phyloP scores from a whole-genome alignment of 805 yeast species.

The Saccharomycopsis oosterbeekiorum region DNA sequence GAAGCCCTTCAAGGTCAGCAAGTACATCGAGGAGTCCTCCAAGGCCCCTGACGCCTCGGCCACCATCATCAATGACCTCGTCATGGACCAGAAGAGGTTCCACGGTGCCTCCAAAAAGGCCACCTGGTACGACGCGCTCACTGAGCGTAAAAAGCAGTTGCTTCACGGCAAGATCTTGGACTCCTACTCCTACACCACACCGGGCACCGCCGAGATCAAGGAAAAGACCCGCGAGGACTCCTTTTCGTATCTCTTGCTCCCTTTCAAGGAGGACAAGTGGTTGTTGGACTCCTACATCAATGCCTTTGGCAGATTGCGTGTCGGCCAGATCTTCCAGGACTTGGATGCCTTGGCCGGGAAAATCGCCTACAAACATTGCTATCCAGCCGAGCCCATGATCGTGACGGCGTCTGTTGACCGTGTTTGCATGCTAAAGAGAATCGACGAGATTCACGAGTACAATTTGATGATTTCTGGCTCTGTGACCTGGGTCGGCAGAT shows the following conservation, averaged over 20 bases:
- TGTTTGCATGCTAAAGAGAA: conserved; percentile 74
- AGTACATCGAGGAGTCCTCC: conserved; percentile 14
- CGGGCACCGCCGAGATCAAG: conserved; percentile 57
- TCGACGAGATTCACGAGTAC: conserved; percentile 65
- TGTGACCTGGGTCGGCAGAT: conserved; percentile 89
- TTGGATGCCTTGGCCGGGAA: conserved; percentile 90
- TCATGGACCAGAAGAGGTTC: conserved; percentile 12
- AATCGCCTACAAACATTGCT: conserved; percentile 83
- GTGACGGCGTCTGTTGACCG: conserved; percentile 94
- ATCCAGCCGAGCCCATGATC: conserved; percentile 93
- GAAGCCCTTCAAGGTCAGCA: conserved; percentile 4
- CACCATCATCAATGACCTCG: conserved; percentile 15
- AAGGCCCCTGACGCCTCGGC: conserved; percentile 18
- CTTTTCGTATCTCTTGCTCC: conserved; percentile 56
- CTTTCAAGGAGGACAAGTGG: conserved; percentile 77
- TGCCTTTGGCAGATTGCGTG: conserved; percentile 83
- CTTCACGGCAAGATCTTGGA: conserved; percentile 67
- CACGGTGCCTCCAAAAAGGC: conserved; percentile 27
- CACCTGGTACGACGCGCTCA: conserved; percentile 82
- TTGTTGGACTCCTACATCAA: conserved; percentile 80
- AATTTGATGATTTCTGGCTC: conserved; percentile 82
- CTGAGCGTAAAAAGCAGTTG: conserved; percentile 58
- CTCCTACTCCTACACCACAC: conserved; percentile 60
- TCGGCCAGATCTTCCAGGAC: conserved; percentile 91
- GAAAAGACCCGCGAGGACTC: conserved; percentile 76